Evolutionary conservation across 164 flowering plant genomes (phyloP).

Genomic region (Echeveria elegans): DNA sequence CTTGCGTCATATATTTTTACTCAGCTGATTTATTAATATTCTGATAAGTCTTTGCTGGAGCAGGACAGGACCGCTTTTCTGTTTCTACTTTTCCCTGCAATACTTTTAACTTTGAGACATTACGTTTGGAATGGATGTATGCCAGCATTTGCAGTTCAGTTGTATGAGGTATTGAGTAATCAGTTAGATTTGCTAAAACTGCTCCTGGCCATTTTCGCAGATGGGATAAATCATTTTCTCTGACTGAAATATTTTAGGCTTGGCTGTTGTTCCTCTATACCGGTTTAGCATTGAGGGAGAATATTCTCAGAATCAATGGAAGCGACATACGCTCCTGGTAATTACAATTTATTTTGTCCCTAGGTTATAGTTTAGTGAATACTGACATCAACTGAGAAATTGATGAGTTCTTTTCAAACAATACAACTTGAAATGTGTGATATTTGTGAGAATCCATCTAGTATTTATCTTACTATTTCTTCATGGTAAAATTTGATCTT

Average conservation of each 20-base stretch:
- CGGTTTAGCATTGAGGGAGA: conserved; percentile 90
- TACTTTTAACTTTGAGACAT: conserved; percentile 53
- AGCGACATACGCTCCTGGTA: conserved; percentile 98
- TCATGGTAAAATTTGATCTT: too few relatives aligned
- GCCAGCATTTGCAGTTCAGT: conserved; percentile 87
- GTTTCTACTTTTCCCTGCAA: conserved; percentile 74
- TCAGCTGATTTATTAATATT: conserved; percentile 3
- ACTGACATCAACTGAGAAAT: too few relatives aligned
- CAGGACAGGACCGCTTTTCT: conserved; percentile 93
- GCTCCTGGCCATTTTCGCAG: not conserved
- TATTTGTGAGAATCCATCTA: too few relatives aligned
- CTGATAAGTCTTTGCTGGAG: conserved; percentile 8
- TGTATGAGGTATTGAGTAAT: conserved; percentile 61
- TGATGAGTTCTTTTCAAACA: not conserved
- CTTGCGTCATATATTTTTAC: not conserved
- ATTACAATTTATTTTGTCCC: conserved; percentile 10
- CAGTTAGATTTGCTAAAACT: conserved; percentile 3
- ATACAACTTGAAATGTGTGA: too few relatives aligned
- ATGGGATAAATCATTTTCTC: not conserved
- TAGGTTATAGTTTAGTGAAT: not conserved
- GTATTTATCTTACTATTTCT: too few relatives aligned
- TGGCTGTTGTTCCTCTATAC: conserved; percentile 90
- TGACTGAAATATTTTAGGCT: conserved; percentile 33
- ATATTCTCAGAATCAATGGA: conserved; percentile 83
- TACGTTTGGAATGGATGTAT: conserved; percentile 82